phyloP scores from a whole-genome alignment of 73 alveolate species.

The Tetrahymena borealis region DNA sequence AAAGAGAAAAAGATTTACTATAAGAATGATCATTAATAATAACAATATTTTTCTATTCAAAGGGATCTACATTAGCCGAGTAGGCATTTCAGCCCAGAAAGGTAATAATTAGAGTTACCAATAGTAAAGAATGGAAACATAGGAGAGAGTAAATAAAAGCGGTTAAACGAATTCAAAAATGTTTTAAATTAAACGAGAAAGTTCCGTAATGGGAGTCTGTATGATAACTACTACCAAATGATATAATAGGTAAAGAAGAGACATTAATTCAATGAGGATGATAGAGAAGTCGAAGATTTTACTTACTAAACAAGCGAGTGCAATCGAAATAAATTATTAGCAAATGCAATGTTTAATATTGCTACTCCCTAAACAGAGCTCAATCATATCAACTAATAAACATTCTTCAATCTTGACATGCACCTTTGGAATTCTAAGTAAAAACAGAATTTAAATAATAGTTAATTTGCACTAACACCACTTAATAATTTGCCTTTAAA shows the following conservation, averaged over 20 bases:
- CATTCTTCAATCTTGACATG: not conserved
- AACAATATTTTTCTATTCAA: not conserved
- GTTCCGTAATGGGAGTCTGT: not conserved
- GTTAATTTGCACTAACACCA: not conserved
- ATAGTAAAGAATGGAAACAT: not conserved
- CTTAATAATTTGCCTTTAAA: not conserved
- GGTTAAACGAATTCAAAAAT: not conserved
- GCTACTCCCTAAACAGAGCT: not conserved
- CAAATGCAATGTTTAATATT: not conserved
- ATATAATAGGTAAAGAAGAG: not conserved
- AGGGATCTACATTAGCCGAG: not conserved
- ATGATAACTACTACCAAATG: not conserved
- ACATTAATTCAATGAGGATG: not conserved
- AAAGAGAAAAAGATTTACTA: not conserved
- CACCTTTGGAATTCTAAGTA: not conserved
- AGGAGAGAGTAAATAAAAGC: not conserved
- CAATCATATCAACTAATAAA: not conserved
- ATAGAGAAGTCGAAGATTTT: not conserved
- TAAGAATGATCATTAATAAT: not conserved
- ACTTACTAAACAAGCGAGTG: not conserved
- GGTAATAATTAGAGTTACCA: not conserved
- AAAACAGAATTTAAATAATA: not conserved
- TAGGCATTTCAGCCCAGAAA: not conserved
- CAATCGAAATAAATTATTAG: not conserved
- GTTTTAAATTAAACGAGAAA: not conserved